Percentiles rank a stretch among this genome's conserved stretches.
Evolutionary conservation across 371 early-diverging fungal genomes (phyloP).

Genomic region (Mucor lusitanicus): DNA sequence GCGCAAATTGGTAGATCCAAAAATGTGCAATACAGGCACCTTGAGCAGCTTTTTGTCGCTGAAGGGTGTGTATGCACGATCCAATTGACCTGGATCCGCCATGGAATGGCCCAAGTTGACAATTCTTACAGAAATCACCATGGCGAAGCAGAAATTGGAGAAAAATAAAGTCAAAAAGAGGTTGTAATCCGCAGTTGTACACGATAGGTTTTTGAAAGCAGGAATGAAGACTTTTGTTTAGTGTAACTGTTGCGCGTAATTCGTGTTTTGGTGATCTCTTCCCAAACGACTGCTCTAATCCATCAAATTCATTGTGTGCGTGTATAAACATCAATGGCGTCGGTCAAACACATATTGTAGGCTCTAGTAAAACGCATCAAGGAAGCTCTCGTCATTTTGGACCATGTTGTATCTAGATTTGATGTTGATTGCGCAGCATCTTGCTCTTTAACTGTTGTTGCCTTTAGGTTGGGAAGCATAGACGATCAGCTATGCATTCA

Average conservation of each 20-base stretch:
- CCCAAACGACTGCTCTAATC: neutral
- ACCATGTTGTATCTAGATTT: too few species aligned
- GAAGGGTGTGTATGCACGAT: slow-evolving; percentile 45
- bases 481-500: too few species aligned
- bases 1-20: slow-evolving; percentile 70
- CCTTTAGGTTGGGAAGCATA: too few species aligned
- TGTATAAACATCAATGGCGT: too few species aligned
- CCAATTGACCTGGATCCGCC: slow-evolving; percentile 58
- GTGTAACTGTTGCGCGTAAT: neutral
- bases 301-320: neutral
- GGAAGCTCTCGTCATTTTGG: too few species aligned
- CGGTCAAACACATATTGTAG: too few species aligned
- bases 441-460: too few species aligned
- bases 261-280: neutral
- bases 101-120: slow-evolving; percentile 67
- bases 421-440: too few species aligned
- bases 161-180: neutral
- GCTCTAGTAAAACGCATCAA: too few species aligned
- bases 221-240: neutral
- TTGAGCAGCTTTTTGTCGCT: slow-evolving; percentile 34
- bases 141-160: neutral
- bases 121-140: slow-evolving; percentile 58
- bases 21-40: slow-evolving; percentile 83
- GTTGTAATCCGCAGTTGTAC: neutral
- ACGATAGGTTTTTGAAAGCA: neutral